Base-by-base conservation (phyloP, 306 rosid species). In the Purshia tridentata region DNA sequence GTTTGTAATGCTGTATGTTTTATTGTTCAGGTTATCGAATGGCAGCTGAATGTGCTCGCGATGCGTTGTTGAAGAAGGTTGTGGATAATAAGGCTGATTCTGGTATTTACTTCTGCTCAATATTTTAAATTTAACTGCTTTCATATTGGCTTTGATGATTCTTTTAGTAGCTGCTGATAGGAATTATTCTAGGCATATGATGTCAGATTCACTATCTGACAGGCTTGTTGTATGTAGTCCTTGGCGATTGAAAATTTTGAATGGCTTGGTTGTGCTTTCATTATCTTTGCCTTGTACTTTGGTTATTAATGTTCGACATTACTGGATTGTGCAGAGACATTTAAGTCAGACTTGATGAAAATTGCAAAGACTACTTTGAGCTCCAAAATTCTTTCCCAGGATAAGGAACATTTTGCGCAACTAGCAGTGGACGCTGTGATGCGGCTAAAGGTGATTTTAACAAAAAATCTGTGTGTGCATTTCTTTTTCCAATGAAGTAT, bases 321-420 rank as follows among this genome's bases (percentile, higher is more conserved):
- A 8, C 57, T 83, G 70, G 45, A 22, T 53, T 82, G 9, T 81
- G 83, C 92, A 93, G 97, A 88, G 77, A 88, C 78, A 78, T 91
- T 94, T 83, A 91, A 89, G 80, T 79, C 88, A 44, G 98, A 94
- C 86, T 85, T 91, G 84, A 82, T 95, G 98, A 91, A 88, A 85
- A 91, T 95, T 73, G 99, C 98, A 35, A 95, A 70, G 98, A 95
- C 98, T 75, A 95, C 99, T 70, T 74, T 95, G 89, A 88, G 99
- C 78, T 95, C 99, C 61, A 95, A 95, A 86, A 95, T 95, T 84
- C 96, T 95, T 54, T 95, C 97, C 8, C 98, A 88, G 75, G 98
- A 95, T 69, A 95, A 95, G 77, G 99, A 90, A 20, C 97, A 95
- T 76, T 95, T 95, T 82, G 98, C 90, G 41, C 85, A 84, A 72